Evolutionary conservation across 2,329 filamentous ascomycete species (phyloP), one percentile per base, ranked within the genome.

Genomic region (Trichoderma koningii): DNA sequence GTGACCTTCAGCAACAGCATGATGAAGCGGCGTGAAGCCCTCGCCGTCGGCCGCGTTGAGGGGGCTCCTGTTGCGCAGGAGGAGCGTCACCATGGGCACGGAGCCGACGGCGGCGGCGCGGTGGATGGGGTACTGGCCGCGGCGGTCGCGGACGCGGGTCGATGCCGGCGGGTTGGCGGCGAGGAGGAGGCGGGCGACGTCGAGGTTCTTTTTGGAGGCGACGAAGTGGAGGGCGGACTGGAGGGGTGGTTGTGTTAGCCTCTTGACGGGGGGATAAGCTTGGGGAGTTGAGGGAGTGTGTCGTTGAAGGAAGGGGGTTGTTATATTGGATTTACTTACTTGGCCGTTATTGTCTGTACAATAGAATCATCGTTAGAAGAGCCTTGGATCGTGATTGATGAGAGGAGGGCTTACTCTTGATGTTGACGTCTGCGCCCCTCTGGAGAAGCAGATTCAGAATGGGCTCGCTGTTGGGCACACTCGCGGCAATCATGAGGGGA

Each of bases 211-310:
- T 77, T 99, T 99, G 38, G 93, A 97, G 15, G 91, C 89, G 55
- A 93, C 88, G 74, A 98, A 97, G 77, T 98, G 94, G 21, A 99
- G 85, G 10, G 90, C 92, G 23, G 93, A 97, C 86, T 96, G 70
- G 30, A 21, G 38, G 26, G 30, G 30, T 30, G 28, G 28, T 21
- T 23, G 15, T 42, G 42, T 64, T 41, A 64, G 52, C 26, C 28
- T 34, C 30, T 28, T 28, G 7, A 9, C 1, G 7, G 28, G 28
- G 28, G 28, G 28, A 30, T 30, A 30, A 30, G 28, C 7, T 30
- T 30, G 30, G 7, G 30, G 30, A 30, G 30, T 2, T 30, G 30
- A 30, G 30, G 30, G 30, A 30, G 30, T 30, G 30, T 30, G 30
- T 6, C 6, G 26, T 28, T n/a, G n/a, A n/a, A n/a, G n/a, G n/a